Base-by-base conservation (phyloP, 768 basidiomycete genomes). In the Tulasnella calospora region DNA sequence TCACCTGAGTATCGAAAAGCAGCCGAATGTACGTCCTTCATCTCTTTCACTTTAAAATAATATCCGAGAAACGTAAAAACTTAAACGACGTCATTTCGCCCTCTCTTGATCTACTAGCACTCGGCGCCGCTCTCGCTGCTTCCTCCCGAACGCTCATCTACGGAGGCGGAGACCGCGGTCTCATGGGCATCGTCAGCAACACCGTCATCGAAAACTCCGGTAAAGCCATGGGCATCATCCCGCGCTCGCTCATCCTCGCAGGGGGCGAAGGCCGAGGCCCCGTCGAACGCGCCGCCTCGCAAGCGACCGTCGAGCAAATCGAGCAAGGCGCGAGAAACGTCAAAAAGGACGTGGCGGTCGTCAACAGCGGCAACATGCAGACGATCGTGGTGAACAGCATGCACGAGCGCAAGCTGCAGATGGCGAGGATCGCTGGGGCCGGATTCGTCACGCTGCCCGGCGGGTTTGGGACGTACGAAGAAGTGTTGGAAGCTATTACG, bases 401-500 rank as follows among this genome's bases (percentile, higher is more conserved):
- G 93, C 93, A 94, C 80, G 91, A 96, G 81, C 90, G 96, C 17
- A 98, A 98, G 83, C 87, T 92, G 17, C 90, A 93, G 83, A 98
- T 99, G 96, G 95, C 96, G 0, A 89, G 89, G 80, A 86, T 92
- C 12, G 89, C 89, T 0, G 82, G 84, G 0, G 87, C 88, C 19
- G 96, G 91, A 0, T 99, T 99, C 82, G 86, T 98, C 70, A 94
- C 91, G 13, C 86, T 99, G n/a, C 96, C 97, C 0, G 97, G 97
- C 23, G 97, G 97, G 0, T 98, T 90, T 82, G 97, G 97, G 13
- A 98, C 96, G 0, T 94, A 94, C 80, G 97, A 99, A 85, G 97
- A 98, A 88, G 85, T 94, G 21, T 84, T 97, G 38, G 97, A 99
- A 84, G 96, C 94, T 80, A 89, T 91, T 21, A 97, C 96, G 0